A percentile compares a stretch with the other conserved stretches of the same genome.
Conservation (phyloP, 495 filamentous ascomycete species). For the Aspergillus steynii region DNA sequence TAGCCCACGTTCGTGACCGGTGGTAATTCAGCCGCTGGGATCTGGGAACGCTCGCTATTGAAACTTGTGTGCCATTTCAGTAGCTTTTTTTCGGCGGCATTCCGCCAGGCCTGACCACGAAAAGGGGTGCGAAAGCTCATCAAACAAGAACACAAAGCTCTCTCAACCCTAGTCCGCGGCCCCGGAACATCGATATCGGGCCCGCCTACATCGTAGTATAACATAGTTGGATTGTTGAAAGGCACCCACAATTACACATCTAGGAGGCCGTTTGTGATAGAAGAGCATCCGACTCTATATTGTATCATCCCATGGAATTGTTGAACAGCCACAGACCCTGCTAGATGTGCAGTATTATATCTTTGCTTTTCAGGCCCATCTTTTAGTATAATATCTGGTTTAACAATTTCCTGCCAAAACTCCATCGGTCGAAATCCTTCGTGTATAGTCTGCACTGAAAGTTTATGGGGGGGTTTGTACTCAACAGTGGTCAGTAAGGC, state of each 20-base stretch:
- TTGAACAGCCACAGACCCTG: slow-evolving; percentile 19
- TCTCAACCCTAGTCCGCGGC: slow-evolving; percentile 14
- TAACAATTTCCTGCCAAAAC: slow-evolving; percentile 25
- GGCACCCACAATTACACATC: slow-evolving; percentile 36
- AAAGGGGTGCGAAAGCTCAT: slow-evolving; percentile 18
- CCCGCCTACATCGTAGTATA: slow-evolving; percentile 41
- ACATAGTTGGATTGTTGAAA: slow-evolving; percentile 30
- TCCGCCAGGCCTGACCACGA: slow-evolving; percentile 31
- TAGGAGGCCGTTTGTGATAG: slow-evolving; percentile 26
- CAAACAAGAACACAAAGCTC: slow-evolving; percentile 21
- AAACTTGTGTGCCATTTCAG: slow-evolving; percentile 24
- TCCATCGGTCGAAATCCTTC: slow-evolving; percentile 31
- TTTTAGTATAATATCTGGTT: slow-evolving; percentile 15
- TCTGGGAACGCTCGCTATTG: slow-evolving; percentile 15
- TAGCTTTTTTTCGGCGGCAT: slow-evolving; percentile 16
- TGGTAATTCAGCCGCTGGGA: slow-evolving; percentile 15
- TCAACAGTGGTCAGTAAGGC: slow-evolving; percentile 34
- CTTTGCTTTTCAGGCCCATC: slow-evolving; percentile 18
- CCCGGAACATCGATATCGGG: slow-evolving; percentile 32
- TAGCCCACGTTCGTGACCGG: slow-evolving; percentile 15
- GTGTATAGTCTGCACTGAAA: slow-evolving; percentile 30
- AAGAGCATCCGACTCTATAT: slow-evolving; percentile 27
- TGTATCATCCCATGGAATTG: slow-evolving; percentile 32
- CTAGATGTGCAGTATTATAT: slow-evolving; percentile 21
- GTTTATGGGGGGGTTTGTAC: slow-evolving; percentile 42